Conservation (phyloP, 2,329 filamentous ascomycete genomes). For the Aspergillus costaricaensis region DNA sequence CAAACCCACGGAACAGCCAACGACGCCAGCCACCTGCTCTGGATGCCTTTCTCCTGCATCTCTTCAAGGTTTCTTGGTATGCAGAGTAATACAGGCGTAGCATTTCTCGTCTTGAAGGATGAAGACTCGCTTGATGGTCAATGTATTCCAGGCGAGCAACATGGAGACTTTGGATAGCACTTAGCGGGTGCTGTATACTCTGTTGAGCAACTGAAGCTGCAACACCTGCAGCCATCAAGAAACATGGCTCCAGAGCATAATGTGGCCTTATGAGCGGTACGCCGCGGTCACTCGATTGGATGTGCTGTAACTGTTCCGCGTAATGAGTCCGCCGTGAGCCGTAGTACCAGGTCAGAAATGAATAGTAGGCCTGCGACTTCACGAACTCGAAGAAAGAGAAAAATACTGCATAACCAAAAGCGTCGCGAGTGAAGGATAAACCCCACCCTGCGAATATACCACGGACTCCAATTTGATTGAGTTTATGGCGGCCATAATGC, state of each 20-base stretch:
- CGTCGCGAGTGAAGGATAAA: slow-evolving; percentile 61
- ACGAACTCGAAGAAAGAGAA: slow-evolving; percentile 65
- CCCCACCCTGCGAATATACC: slow-evolving; percentile 66
- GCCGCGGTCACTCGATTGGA: slow-evolving; percentile 33
- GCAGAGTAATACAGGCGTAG: slow-evolving; percentile 60
- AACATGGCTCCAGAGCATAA: slow-evolving; percentile 63
- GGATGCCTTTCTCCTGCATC: slow-evolving; percentile 55
- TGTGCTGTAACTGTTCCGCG: slow-evolving; percentile 31
- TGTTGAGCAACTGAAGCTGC: slow-evolving; percentile 61
- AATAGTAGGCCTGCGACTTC: slow-evolving; percentile 64
- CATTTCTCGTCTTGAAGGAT: slow-evolving; percentile 45
- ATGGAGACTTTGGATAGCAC: slow-evolving; percentile 61
- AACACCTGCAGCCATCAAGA: slow-evolving; percentile 61
- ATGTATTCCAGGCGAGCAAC: slow-evolving; percentile 61
- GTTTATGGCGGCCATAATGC: slow-evolving; percentile 62
- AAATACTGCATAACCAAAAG: slow-evolving; percentile 62
- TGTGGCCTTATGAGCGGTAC: slow-evolving; percentile 59
- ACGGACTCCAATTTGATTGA: slow-evolving; percentile 60
- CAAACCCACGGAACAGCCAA: slow-evolving; percentile 62
- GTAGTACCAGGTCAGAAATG: slow-evolving; percentile 62
- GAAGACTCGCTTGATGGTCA: slow-evolving; percentile 54
- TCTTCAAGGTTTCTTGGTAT: slow-evolving; percentile 61
- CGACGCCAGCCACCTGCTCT: slow-evolving; percentile 55
- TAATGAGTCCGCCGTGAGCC: slow-evolving; percentile 40
- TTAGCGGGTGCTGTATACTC: slow-evolving; percentile 60